Evolutionary conservation across 768 basidiomycete genomes (phyloP), one percentile per base, ranked within the genome.

Genomic region (Amylocystis lapponica): DNA sequence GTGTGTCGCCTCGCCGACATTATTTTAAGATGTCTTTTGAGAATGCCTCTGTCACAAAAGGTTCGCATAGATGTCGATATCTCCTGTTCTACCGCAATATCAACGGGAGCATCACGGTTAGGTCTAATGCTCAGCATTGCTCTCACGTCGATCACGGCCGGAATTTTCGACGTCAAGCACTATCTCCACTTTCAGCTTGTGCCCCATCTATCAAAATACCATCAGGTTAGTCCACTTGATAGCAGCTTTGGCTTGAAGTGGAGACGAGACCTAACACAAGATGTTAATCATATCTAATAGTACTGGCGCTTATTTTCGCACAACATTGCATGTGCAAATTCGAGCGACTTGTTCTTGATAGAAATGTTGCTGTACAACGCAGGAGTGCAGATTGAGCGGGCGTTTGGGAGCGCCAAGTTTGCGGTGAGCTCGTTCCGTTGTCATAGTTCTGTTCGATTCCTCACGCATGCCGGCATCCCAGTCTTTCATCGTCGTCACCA

Each of bases 191-290:
- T 96, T 2, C 92, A 87, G 68, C 75, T 94, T 30, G 76, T 87
- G 16, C 93, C 92, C 2, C 92, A 96, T 59, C 73, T 96, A 36
- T 90, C 88, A n/a, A 79, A 78, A 41, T 78, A 94, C 60, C 86
- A 89, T 56, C 92, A 95, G 72, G 92, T 89, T 67, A 38, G 62
- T 50, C 31, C 19, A 34, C 20, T 13, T 17, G 17, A 8, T 36
- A 20, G 35, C 19, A 12, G 14, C 26, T 2, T 44, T 29, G 13
- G 36, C 27, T 46, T 39, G 50, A 52, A 52, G n/a, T n/a, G n/a
- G n/a, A n/a, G n/a, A n/a, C n/a, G n/a, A n/a, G n/a, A n/a, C n/a
- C n/a, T 31, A 64, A 59, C 53, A 55, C 59, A 53, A 59, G 41
- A 45, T 36, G 26, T 39, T 33, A 45, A 11, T 25, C 17, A 37